These are phyloP conservation scores for Marasmius tenuissimus DNA, from an alignment of 1,284 basidiomycete genomes.

Conservation along the genomic window DNA sequence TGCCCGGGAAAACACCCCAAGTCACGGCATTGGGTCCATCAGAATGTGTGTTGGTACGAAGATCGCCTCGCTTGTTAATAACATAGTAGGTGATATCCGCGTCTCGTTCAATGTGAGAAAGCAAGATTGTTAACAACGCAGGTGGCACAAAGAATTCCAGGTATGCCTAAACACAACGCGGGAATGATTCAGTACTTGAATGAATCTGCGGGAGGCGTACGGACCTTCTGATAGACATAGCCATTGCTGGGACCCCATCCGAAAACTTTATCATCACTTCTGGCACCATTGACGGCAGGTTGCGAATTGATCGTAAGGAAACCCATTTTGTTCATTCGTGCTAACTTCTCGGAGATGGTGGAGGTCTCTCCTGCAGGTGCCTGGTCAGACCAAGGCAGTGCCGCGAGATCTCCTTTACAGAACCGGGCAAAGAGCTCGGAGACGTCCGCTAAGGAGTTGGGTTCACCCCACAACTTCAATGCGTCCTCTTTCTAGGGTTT, in stretches of 20 bases:
- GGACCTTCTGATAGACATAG: constrained; percentile 95
- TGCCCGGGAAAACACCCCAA: constrained; percentile 98
- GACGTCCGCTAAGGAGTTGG: constrained; percentile 69
- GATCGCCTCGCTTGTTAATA: constrained; percentile 89
- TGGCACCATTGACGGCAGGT: constrained; percentile 92
- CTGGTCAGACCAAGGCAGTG: constrained; percentile 96
- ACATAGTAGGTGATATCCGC: constrained; percentile 95
- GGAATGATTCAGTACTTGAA: constrained; percentile 5
- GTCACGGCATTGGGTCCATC: constrained; percentile 98
- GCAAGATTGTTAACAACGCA: constrained; percentile 70
- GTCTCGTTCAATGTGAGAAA: constrained; percentile 87
- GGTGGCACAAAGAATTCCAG: constrained; percentile 94
- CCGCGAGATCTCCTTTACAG: constrained; percentile 68
- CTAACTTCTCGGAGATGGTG: constrained; percentile 79
- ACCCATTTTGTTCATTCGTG: constrained; percentile 85
- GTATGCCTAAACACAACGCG: constrained; percentile 71
- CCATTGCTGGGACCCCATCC: constrained; percentile 96
- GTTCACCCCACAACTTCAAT: constrained; percentile 85
- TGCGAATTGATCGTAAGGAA: constrained; percentile 99
- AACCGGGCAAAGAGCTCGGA: constrained; percentile 78
- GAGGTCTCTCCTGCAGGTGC: constrained; percentile 83
- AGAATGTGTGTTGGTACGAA: constrained; percentile 89
- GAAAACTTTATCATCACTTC: constrained; percentile 83
- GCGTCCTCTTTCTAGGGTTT: constrained; percentile 76
- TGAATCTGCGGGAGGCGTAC: constrained; percentile 4